Percentiles rank a stretch among this genome's conserved stretches.
Conservation (phyloP, 2,329 filamentous ascomycete genomes). For the Sarocladiaceae sp. region DNA sequence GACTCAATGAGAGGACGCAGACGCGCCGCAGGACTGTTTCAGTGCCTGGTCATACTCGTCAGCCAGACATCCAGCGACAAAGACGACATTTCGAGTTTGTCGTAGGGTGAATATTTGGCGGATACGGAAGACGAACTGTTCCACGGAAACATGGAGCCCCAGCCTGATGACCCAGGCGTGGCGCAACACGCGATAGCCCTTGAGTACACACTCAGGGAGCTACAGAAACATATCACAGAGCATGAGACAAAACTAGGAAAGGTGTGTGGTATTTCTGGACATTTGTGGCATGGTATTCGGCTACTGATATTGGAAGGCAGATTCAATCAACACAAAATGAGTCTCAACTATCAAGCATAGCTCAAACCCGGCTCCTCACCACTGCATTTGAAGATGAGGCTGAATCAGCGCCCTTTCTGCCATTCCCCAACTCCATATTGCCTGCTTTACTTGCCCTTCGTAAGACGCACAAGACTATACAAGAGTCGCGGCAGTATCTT, state of each 20-base stretch:
- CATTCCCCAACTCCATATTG: constrained; percentile 61
- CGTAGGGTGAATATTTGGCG: too few species aligned
- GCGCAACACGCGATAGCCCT: constrained; percentile 27
- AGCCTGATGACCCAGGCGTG: not conserved
- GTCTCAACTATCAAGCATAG: constrained; percentile 22
- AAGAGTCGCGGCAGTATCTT: constrained; percentile 60
- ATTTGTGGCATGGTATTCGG: not conserved
- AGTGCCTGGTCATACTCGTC: not conserved
- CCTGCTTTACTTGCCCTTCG: constrained; percentile 69
- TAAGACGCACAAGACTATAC: constrained; percentile 59
- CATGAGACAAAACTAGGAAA: constrained; percentile 46
- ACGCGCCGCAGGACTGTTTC: constrained; percentile 5
- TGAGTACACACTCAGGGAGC: constrained; percentile 62
- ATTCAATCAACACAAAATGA: constrained; percentile 21
- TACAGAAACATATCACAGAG: constrained; percentile 55
- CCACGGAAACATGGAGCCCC: not conserved
- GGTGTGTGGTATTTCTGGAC: constrained; percentile 25
- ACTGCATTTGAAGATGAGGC: constrained; percentile 62
- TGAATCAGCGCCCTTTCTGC: constrained; percentile 60
- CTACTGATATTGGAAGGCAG: constrained; percentile 16
- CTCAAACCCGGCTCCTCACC: constrained; percentile 45
- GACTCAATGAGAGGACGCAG: not conserved
- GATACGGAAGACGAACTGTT: too few species aligned
- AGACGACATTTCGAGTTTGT: too few species aligned
- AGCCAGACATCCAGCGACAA: not conserved